These are phyloP conservation scores for Sphagnum magellanicum DNA, from an alignment of 228 moss, liverwort and hornwort species.

Conservation along the genomic window DNA sequence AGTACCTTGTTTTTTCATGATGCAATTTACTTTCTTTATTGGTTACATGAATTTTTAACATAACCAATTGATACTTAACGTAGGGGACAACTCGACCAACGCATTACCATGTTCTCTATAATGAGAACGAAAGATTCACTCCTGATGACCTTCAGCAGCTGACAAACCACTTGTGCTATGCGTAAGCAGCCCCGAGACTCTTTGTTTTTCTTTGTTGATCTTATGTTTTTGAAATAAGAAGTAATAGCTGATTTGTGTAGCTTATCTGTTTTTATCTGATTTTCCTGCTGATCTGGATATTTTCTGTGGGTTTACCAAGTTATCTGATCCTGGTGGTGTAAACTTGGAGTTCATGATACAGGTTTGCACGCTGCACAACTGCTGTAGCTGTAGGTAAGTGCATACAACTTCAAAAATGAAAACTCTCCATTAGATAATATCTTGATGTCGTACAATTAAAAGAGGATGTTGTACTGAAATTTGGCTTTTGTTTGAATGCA, in stretches of 20 bases:
- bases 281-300: too few relatives aligned
- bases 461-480: background rate
- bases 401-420: background rate
- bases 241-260: too few relatives aligned
- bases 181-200: conserved; percentile 18
- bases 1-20: background rate
- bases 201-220: too few relatives aligned
- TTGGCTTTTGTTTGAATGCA: conserved; percentile 15
- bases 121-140: conserved; percentile 59
- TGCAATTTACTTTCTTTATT: background rate
- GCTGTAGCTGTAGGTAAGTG: conserved; percentile 76
- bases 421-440: background rate
- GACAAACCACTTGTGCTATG: conserved; percentile 85
- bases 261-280: too few relatives aligned
- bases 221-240: too few relatives aligned
- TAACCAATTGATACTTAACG: background rate
- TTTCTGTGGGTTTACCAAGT: too few relatives aligned
- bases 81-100: conserved; percentile 93
- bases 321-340: too few relatives aligned
- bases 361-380: conserved; percentile 83
- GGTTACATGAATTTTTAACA: background rate
- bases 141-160: conserved; percentile 75
- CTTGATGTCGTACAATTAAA: background rate
- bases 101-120: conserved; percentile 86
- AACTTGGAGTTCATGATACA: conserved; percentile 5